Conservation (phyloP, 176 grass and related monocot genomes). For the Bolboschoenus planiculmis region DNA sequence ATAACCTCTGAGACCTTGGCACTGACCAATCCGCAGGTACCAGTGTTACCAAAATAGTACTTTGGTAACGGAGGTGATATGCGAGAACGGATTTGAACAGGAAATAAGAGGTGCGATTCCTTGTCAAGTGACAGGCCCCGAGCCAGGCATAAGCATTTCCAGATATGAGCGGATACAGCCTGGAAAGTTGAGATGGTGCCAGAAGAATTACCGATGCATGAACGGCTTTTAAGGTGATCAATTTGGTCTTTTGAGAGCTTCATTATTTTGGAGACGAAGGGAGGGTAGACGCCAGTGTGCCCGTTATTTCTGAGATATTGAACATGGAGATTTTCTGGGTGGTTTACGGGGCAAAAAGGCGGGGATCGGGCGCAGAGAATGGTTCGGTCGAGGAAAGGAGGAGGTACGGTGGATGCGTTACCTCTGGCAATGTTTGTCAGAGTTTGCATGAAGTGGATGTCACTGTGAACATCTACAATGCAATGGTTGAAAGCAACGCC, state of each 20-base stretch:
- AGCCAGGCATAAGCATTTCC: not conserved
- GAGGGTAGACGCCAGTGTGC: not conserved
- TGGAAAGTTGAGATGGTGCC: too few relatives aligned
- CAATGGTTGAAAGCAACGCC: conserved; percentile 43
- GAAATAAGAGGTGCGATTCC: conserved; percentile 1
- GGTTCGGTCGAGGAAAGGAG: conserved; percentile 40
- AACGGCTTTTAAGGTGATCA: too few relatives aligned
- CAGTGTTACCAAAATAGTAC: not conserved
- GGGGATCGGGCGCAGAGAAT: conserved; percentile 37
- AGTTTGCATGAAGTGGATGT: conserved; percentile 42
- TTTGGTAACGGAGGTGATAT: not conserved
- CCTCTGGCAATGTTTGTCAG: conserved; percentile 30
- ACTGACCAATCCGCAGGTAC: not conserved
- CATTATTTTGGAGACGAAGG: conserved; percentile 29
- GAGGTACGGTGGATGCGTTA: not conserved
- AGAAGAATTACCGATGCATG: too few relatives aligned
- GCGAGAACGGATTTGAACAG: not conserved
- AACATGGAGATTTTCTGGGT: conserved; percentile 36
- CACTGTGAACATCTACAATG: conserved; percentile 29
- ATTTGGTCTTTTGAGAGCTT: conserved; percentile 30
- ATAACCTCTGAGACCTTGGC: conserved; percentile 9
- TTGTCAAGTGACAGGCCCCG: not conserved
- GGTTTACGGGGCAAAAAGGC: conserved; percentile 31
- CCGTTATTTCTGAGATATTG: not conserved
- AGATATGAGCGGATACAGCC: too few relatives aligned